A percentile compares a stretch with the other conserved stretches of the same genome.
phyloP scores from a whole-genome alignment of 805 yeast species.

The Candida schatavii region DNA sequence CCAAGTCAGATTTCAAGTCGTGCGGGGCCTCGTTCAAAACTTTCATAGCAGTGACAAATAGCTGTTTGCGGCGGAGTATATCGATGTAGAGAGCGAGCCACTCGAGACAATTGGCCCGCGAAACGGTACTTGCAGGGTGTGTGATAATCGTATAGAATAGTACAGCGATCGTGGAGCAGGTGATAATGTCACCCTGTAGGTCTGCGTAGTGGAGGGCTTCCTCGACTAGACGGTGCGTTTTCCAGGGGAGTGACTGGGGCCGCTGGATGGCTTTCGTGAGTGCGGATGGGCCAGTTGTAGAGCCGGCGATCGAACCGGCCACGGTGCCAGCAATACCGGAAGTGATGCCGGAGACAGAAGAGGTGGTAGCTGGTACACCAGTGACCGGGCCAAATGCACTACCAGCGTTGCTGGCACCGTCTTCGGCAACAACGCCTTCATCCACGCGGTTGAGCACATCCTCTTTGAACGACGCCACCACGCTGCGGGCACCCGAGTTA shows the following conservation, averaged over 20 bases:
- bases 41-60: slow-evolving; percentile 58
- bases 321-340: too few relatives aligned
- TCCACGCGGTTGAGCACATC: neutral
- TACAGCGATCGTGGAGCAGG: slow-evolving; percentile 56
- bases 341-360: too few relatives aligned
- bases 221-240: slow-evolving; percentile 46
- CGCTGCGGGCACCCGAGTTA: too few relatives aligned
- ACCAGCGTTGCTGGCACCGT: too few relatives aligned
- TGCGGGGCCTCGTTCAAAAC: slow-evolving; percentile 45
- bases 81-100: slow-evolving; percentile 57
- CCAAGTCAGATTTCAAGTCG: slow-evolving; percentile 23
- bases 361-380: too few relatives aligned
- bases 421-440: too few relatives aligned
- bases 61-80: slow-evolving; percentile 44
- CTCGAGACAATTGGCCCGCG: slow-evolving; percentile 43
- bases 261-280: slow-evolving; percentile 23
- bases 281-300: slow-evolving; percentile 20
- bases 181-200: slow-evolving; percentile 60
- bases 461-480: too few relatives aligned
- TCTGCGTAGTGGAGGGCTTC: slow-evolving; percentile 55
- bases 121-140: slow-evolving; percentile 26
- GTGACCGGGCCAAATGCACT: too few relatives aligned
- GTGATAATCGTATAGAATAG: slow-evolving; percentile 42
- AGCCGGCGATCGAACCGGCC: too few relatives aligned
- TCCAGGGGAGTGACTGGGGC: slow-evolving; percentile 48